phyloP scores from a whole-genome alignment of 805 yeast genomes.

The Schwanniomyces yamadae region DNA sequence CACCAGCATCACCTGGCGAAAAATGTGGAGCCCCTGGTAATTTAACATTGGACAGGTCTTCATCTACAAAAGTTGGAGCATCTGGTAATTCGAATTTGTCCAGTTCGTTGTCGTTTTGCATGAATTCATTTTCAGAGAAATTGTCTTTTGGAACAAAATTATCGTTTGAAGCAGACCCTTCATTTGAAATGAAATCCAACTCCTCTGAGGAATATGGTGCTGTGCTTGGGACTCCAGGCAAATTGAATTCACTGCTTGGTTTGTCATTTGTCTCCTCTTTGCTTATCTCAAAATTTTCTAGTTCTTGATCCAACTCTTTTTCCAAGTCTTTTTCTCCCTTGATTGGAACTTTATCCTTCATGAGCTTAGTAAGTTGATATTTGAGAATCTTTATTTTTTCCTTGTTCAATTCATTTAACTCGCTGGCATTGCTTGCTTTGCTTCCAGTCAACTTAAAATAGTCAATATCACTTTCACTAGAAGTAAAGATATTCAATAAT shows the following conservation, averaged over 20 bases:
- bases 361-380: constrained; percentile 35
- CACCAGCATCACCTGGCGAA: constrained; percentile 23
- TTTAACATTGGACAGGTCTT: too few relatives aligned
- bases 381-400: constrained; percentile 37
- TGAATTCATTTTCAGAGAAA: neutral
- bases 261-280: constrained; percentile 4
- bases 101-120: neutral
- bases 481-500: constrained; percentile 25
- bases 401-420: constrained; percentile 26
- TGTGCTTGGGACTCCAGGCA: constrained; percentile 21
- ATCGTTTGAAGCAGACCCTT: neutral
- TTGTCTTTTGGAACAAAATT: too few relatives aligned
- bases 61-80: constrained; percentile 1
- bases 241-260: constrained; percentile 6
- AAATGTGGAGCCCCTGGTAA: constrained; percentile 43
- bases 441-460: constrained; percentile 36
- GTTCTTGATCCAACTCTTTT: constrained; percentile 22
- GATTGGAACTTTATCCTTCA: constrained; percentile 35
- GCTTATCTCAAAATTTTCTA: constrained; percentile 11
- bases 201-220: constrained; percentile 4
- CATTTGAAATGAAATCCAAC: neutral
- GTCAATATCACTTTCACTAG: constrained; percentile 26
- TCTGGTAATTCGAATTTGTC: neutral
- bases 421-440: constrained; percentile 20
- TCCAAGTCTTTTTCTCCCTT: constrained; percentile 27